These are phyloP conservation scores for Elaeagnus macrophylla DNA, from an alignment of 306 rosid genomes.

Conservation along the genomic window DNA sequence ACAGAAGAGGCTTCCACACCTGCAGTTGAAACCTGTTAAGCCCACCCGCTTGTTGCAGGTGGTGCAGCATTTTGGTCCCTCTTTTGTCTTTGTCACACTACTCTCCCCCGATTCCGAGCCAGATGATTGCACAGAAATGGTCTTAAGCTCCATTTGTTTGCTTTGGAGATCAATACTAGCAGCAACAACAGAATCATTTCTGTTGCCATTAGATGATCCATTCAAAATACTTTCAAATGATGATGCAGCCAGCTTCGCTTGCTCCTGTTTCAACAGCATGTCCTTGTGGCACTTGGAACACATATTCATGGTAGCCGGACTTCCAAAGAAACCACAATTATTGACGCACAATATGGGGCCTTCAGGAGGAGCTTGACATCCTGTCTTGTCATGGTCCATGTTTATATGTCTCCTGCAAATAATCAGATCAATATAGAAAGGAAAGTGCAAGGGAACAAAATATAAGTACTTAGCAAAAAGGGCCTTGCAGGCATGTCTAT, in stretches of 20 bases:
- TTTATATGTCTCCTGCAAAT: constrained; percentile 45
- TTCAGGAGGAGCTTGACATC: constrained; percentile 89
- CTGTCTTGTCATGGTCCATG: constrained; percentile 89
- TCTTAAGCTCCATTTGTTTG: constrained; percentile 37
- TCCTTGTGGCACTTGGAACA: constrained; percentile 95
- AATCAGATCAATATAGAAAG: constrained; percentile 5
- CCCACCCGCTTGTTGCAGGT: constrained; percentile 85
- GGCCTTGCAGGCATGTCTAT: no score
- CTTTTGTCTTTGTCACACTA: constrained; percentile 53
- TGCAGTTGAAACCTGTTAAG: constrained; percentile 81
- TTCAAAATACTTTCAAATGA: constrained; percentile 75
- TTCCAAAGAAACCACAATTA: constrained; percentile 89
- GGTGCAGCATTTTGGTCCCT: constrained; percentile 75
- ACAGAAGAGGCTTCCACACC: constrained; percentile 72
- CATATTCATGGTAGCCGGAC: constrained; percentile 88
- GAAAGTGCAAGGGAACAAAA: not conserved
- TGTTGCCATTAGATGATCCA: constrained; percentile 58
- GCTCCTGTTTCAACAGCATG: constrained; percentile 70
- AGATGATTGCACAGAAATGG: constrained; percentile 26
- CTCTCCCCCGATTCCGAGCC: constrained; percentile 37
- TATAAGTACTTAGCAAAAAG: no score
- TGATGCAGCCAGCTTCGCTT: constrained; percentile 76
- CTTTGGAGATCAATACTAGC: constrained; percentile 32
- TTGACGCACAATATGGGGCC: constrained; percentile 79
- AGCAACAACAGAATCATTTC: constrained; percentile 31